Percentiles rank a stretch among this genome's conserved stretches.
These are phyloP conservation scores for Eucalyptus regnans DNA, from an alignment of 345 rosid genomes.

Conservation along the genomic window DNA sequence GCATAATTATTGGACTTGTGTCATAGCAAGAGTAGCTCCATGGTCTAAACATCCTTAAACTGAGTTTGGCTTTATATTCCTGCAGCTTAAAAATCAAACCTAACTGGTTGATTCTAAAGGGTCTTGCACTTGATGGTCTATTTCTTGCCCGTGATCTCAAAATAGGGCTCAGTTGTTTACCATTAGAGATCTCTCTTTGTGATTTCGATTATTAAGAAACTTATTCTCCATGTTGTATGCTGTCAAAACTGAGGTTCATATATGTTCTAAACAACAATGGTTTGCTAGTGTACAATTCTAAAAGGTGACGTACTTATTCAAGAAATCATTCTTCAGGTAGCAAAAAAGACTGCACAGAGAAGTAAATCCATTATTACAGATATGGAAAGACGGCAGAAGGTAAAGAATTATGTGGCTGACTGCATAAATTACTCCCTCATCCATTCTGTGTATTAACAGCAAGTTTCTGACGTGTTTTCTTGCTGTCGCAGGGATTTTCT, in stretches of 20 bases:
- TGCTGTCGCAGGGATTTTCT: conserved; percentile 76
- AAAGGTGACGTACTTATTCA: neutral
- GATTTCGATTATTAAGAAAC: neutral
- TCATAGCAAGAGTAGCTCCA: neutral
- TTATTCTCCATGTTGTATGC: neutral
- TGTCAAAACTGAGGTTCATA: neutral
- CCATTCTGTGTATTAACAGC: neutral
- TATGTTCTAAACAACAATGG: neutral
- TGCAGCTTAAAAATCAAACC: neutral
- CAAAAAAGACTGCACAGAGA: conserved; percentile 80
- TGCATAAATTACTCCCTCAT: neutral
- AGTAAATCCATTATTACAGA: conserved; percentile 84
- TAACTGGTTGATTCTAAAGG: neutral
- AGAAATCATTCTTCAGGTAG: conserved; percentile 39
- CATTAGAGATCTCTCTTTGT: neutral
- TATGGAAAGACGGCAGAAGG: conserved; percentile 97
- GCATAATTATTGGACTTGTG: neutral
- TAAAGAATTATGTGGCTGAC: conserved; percentile 4
- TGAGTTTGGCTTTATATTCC: neutral
- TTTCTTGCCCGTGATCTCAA: neutral
- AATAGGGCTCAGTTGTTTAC: neutral
- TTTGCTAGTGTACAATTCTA: neutral
- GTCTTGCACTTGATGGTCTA: neutral
- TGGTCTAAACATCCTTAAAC: neutral
- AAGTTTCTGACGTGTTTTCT: neutral